Conservation (phyloP, 306 rosid species). For the Herpetospermum pedunculosum region DNA sequence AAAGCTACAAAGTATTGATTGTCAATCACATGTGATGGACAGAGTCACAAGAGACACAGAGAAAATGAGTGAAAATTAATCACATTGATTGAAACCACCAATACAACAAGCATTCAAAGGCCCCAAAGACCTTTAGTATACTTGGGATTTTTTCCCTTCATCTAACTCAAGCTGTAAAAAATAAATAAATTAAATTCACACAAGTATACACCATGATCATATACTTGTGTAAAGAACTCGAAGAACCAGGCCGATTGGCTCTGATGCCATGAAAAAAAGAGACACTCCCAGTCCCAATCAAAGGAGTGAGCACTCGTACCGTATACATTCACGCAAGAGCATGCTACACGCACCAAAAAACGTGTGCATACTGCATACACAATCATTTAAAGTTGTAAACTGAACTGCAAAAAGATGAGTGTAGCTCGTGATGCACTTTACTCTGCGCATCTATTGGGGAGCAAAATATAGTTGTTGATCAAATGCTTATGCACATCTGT, state of each 20-base stretch:
- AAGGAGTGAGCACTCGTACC: slow-evolving; percentile 13
- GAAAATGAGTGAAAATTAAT: slow-evolving; percentile 4
- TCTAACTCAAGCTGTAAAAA: not conserved
- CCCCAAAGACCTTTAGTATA: slow-evolving; percentile 62
- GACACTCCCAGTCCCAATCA: slow-evolving; percentile 40
- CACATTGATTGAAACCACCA: slow-evolving; percentile 34
- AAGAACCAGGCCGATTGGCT: slow-evolving; percentile 42
- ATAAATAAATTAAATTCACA: slow-evolving; percentile 9
- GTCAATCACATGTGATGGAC: slow-evolving; percentile 34
- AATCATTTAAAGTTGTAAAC: not conserved
- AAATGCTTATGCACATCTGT: not conserved
- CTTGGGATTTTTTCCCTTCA: not conserved
- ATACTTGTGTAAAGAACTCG: no score
- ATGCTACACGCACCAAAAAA: slow-evolving; percentile 12
- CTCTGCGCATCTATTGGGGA: not conserved
- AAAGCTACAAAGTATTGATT: slow-evolving; percentile 39
- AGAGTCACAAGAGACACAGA: not conserved
- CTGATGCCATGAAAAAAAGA: slow-evolving; percentile 20
- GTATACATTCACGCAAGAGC: not conserved
- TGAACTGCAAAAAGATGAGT: no score
- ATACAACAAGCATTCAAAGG: slow-evolving; percentile 49
- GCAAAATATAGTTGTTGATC: not conserved
- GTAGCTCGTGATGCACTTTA: no score
- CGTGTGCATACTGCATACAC: slow-evolving; percentile 19
- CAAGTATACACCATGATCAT: slow-evolving; percentile 47